Evolutionary conservation across 768 basidiomycete genomes (phyloP), one percentile per base, ranked within the genome.

Genomic region (Lactarius sp.): DNA sequence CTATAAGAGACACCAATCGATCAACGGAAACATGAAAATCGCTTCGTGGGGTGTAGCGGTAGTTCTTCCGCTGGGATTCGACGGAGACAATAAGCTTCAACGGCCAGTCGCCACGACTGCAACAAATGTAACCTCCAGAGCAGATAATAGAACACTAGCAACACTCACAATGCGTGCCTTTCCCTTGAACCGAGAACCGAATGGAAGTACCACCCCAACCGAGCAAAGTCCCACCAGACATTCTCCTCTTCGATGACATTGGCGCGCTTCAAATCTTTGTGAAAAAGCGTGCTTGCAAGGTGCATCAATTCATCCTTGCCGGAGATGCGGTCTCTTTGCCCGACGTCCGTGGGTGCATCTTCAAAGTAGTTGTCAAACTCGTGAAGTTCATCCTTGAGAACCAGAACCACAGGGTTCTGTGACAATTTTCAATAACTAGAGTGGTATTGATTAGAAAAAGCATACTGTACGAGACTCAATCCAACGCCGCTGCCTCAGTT

Each of bases 21-120:
- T 54, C 14, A 27, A 54, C 37, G 12, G 39, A 54, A 5, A 56
- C 6, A 18, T 27, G 22, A 56, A 56, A 44, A 56, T 44, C 16
- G 41, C 55, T 56, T 56, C 55, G 31, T 56, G 54, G 55, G 55
- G 41, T 46, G 42, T 56, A 51, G 44, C 18, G 44, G 44, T 46
- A 46, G 6, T 46, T n/a, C 18, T 46, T 46, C 42, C n/a, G 12
- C n/a, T 46, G n/a, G 18, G 5, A 6, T 46, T n/a, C 22, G 22
- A 27, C 22, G 22, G 22, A 27, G 44, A 46, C 44, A n/a, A n/a
- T 46, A 46, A 46, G 44, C 1, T 14, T 37, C 2, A 4, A 37
- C 36, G 36, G 36, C 36, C 36, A 37, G 36, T 37, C 3, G 36
- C 2, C 36, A 41, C 41, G 14, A 41, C 41, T 41, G 41, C 42